Evolutionary conservation across 1,139 yeast genomes (phyloP), one percentile per base, ranked within the genome.

Genomic region (Debaryomycetaceae sp.): DNA sequence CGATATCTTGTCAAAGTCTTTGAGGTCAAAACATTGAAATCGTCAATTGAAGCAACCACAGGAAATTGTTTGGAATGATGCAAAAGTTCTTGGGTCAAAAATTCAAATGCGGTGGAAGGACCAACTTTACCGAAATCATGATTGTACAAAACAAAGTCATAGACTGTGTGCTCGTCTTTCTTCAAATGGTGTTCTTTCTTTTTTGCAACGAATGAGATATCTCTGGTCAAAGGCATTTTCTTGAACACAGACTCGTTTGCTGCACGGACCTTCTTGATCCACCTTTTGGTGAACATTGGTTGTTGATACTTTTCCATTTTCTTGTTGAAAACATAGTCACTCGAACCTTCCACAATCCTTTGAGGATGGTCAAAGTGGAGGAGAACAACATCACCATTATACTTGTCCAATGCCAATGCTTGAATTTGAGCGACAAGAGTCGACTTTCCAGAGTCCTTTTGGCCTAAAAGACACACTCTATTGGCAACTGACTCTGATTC

Each of bases 401-500:
- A 52, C 33, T 73, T 57, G 5, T 81, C 80, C 34, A 75, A 54
- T 1, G 73, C 59, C 39, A 71, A 56, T 0, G 92, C 83, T 41
- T 85, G 84, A 1, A 83, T 72, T 59, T 91, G 96, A 0, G 92
- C 65, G 37, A 91, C 53, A 31, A 84, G 59, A 0, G 89, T 79
- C 3, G 92, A 78, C 65, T 91, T 91, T 8, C 98, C 98, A 8
- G 77, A 73, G 35, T 96, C 96, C 36, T 78, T 67, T 42, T 75
- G 81, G 33, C 98, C 98, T 26, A 78, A 62, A 17, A 91, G 50
- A 37, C 85, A 68, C 32, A 75, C 51, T 53, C 86, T 71, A 56
- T 81, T 84, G 9, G 62, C 52, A 14, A 56, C 52, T 1, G 55
- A 39, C 2, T 46, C 45, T 4, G 45, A 35, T 13, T 50, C 45